A percentile compares a stretch with the other conserved stretches of the same genome.
Conservation (phyloP, 345 rosid genomes). For the Camelina hispida region DNA sequence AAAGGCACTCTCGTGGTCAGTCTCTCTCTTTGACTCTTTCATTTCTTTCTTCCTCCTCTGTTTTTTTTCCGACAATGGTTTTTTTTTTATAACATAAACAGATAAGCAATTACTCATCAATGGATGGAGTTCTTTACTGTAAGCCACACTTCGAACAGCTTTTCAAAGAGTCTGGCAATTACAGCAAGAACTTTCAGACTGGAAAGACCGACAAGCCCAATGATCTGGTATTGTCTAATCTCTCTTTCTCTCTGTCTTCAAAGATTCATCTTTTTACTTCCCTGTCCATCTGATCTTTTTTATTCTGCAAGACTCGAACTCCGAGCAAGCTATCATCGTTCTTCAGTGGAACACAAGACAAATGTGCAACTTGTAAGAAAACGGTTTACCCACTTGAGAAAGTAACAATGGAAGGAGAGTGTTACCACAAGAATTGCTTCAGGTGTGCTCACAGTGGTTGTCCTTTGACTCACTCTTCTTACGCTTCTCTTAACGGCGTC, state of each 20-base stretch:
- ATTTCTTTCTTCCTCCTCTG: neutral
- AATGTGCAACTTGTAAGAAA: constrained; percentile 80
- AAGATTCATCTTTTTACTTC: neutral
- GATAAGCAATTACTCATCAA: constrained; percentile 95
- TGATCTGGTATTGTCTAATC: constrained; percentile 55
- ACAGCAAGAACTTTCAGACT: constrained; percentile 68
- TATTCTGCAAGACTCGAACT: constrained; percentile 62
- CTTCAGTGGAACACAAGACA: constrained; percentile 96
- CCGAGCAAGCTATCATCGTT: constrained; percentile 82
- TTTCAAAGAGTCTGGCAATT: constrained; percentile 95
- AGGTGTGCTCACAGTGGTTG: constrained; percentile 91
- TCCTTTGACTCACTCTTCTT: constrained; percentile 85
- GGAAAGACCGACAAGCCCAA: constrained; percentile 58
- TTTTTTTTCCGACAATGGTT: constrained; percentile 8
- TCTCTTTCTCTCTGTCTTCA: neutral
- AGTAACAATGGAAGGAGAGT: constrained; percentile 84
- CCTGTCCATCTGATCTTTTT: neutral
- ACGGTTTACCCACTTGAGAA: constrained; percentile 97
- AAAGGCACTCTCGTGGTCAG: constrained; percentile 83
- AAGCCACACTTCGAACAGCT: constrained; percentile 95
- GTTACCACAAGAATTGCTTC: constrained; percentile 92
- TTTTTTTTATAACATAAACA: constrained; percentile 29
- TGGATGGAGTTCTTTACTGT: constrained; percentile 98
- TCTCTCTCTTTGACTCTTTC: constrained; percentile 1
- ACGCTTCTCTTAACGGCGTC: constrained; percentile 87